Base-by-base conservation (phyloP, 129 eudicot genomes). In the Arctium minus region DNA sequence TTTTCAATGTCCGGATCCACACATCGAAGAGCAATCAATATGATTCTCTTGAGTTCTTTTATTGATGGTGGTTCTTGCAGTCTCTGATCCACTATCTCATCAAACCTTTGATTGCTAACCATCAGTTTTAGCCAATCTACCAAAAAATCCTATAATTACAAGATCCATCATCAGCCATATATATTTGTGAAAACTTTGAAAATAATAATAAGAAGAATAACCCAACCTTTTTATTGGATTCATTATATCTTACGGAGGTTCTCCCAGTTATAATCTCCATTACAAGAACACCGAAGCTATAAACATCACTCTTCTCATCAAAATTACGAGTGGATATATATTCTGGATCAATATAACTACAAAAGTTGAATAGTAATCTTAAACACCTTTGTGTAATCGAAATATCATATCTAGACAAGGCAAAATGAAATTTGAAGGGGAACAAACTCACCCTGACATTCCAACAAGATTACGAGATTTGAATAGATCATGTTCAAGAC, bases 201-300 rank as follows among this genome's bases (percentile, higher is more conserved):
- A 64, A 0, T 8, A 27, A 29, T 1, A 62, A 15, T 0, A 37
- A 67, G 10, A 44, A 31, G 40, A 85, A 56, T 38, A 38, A 13
- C 32, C 62, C 13, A 42, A 87, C 92, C 92, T 91, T 84, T 72
- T n/a, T 56, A 75, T 84, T 85, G 0, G 48, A 74, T 73, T 60
- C 80, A 6, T 9, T 40, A 31, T 75, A 42, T 37, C 76, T 81
- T 35, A 81, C 64, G 2, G 88, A 53, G 29, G 83, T 70, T 80
- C 64, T 88, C 39, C 92, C 94, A 0, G 90, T 76, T 73, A 91
- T 53, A 10, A 91, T 88, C 87, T 91, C 92, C 88, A 88, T 86
- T 40, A 91, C 75, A 53, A 91, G 82, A 60, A 91, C 73, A 13
- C 92, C 92, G 36, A 88, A 86, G 79, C 92, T 91, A 79, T 91